Evolutionary conservation across 2,329 filamentous ascomycete genomes (phyloP).

Genomic region (Graphilbum ipis-grandicollis): DNA sequence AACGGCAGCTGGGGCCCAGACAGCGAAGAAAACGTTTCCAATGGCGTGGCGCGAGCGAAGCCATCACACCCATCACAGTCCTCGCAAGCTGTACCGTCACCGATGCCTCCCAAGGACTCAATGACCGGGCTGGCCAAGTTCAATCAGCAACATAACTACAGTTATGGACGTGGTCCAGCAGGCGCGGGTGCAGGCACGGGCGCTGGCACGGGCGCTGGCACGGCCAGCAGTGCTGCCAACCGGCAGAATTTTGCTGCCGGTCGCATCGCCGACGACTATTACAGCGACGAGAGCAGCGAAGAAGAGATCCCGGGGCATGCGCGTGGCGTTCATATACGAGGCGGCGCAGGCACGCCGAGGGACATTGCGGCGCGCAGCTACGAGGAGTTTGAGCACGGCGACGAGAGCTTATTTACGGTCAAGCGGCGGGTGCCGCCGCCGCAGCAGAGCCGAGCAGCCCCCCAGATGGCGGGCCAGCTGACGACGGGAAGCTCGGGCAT

Average conservation of each 20-base stretch:
- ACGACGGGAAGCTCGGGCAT: neutral
- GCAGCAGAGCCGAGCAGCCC: neutral
- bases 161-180: neutral
- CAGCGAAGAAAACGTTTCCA: constrained; percentile 17
- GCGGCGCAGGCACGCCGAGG: constrained; percentile 7
- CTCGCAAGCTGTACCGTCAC: no score
- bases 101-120: constrained; percentile 1
- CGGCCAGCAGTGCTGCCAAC: no score
- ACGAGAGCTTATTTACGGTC: constrained; percentile 39
- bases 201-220: no score
- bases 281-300: constrained; percentile 9
- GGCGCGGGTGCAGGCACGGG: neutral
- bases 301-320: constrained; percentile 7
- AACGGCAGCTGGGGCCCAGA: constrained; percentile 34
- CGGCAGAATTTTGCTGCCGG: no score
- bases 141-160: neutral
- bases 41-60: neutral
- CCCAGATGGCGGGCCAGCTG: neutral
- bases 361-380: constrained; percentile 19
- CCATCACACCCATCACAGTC: no score
- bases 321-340: constrained; percentile 5
- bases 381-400: constrained; percentile 34
- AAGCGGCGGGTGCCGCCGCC: constrained; percentile 13
- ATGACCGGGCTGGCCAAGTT: neutral
- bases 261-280: constrained; percentile 14